These are phyloP conservation scores for Hypomontagnella submonticulosa DNA, from an alignment of 495 filamentous ascomycete species.

Conservation along the genomic window DNA sequence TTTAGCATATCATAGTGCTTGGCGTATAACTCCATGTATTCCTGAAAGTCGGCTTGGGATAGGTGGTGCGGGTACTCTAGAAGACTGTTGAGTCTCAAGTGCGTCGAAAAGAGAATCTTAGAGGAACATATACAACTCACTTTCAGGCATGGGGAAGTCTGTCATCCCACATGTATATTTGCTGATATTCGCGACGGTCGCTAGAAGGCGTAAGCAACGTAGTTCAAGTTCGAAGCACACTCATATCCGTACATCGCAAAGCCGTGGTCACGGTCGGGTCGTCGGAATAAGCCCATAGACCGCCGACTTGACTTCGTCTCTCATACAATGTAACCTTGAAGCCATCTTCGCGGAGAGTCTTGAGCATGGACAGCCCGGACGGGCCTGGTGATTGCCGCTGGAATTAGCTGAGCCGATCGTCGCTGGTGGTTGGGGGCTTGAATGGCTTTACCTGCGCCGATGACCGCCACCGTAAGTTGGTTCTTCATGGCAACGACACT, in stretches of 20 bases:
- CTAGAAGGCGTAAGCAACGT: conserved; percentile 31
- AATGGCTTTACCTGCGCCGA: conserved; percentile 46
- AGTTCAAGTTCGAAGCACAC: neutral
- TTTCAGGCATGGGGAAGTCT: conserved; percentile 53
- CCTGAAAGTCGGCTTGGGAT: conserved; percentile 42
- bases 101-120: neutral
- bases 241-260: conserved; percentile 38
- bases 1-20: conserved; percentile 44
- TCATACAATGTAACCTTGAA: conserved; percentile 53
- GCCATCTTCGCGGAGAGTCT: conserved; percentile 53
- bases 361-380: conserved; percentile 50
- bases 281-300: conserved; percentile 53
- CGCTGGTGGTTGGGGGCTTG: neutral
- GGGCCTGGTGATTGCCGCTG: conserved; percentile 39
- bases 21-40: conserved; percentile 49
- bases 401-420: conserved; percentile 2
- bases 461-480: conserved; percentile 44
- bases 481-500: conserved; percentile 19
- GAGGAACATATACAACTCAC: conserved; percentile 31
- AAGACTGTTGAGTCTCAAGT: neutral
- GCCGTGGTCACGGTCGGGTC: conserved; percentile 46
- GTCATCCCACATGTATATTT: conserved; percentile 51
- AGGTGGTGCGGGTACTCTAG: conserved; percentile 45
- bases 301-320: conserved; percentile 49
- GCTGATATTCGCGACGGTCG: conserved; percentile 47